A percentile compares a stretch with the other conserved stretches of the same genome.
These are phyloP conservation scores for Sugiyamaella pinicola DNA, from an alignment of 1,139 yeast genomes.

Conservation along the genomic window DNA sequence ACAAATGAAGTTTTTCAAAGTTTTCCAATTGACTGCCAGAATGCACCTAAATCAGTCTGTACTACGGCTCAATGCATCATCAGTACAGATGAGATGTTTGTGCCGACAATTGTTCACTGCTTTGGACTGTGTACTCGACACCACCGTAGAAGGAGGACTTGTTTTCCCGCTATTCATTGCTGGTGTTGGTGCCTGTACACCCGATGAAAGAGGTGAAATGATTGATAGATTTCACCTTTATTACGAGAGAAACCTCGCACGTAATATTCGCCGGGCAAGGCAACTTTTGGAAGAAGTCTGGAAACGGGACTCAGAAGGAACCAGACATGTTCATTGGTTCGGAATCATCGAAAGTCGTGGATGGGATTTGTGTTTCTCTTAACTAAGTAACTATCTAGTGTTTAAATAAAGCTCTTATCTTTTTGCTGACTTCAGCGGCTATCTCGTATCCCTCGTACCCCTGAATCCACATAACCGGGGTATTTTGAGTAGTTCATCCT, in stretches of 20 bases:
- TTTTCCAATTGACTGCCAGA: slow-evolving; percentile 69
- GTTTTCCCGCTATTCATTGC: slow-evolving; percentile 79
- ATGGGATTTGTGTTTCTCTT: slow-evolving; percentile 81
- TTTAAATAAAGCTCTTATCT: background rate
- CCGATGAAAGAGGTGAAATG: slow-evolving; percentile 51
- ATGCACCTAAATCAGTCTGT: slow-evolving; percentile 69
- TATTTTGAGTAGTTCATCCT: background rate
- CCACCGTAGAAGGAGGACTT: slow-evolving; percentile 69
- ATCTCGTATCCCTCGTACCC: slow-evolving; percentile 1
- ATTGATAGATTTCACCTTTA: slow-evolving; percentile 55
- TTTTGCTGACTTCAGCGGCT: slow-evolving; percentile 5
- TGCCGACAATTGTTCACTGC: slow-evolving; percentile 57
- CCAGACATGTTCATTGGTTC: slow-evolving; percentile 65
- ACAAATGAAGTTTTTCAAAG: slow-evolving; percentile 71
- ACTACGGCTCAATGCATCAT: slow-evolving; percentile 59
- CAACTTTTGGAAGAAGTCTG: slow-evolving; percentile 62
- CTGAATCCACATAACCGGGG: slow-evolving; percentile 4
- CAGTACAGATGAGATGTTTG: slow-evolving; percentile 64
- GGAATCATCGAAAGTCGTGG: slow-evolving; percentile 63
- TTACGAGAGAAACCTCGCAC: slow-evolving; percentile 63
- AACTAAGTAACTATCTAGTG: slow-evolving; percentile 4
- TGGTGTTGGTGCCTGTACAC: slow-evolving; percentile 64
- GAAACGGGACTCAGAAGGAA: slow-evolving; percentile 51
- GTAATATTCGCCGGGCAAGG: slow-evolving; percentile 64
- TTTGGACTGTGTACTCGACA: slow-evolving; percentile 62